A percentile compares a stretch with the other conserved stretches of the same genome.
Evolutionary conservation across 257 asterid genomes (phyloP).

Genomic region (Penstemon barbatus): DNA sequence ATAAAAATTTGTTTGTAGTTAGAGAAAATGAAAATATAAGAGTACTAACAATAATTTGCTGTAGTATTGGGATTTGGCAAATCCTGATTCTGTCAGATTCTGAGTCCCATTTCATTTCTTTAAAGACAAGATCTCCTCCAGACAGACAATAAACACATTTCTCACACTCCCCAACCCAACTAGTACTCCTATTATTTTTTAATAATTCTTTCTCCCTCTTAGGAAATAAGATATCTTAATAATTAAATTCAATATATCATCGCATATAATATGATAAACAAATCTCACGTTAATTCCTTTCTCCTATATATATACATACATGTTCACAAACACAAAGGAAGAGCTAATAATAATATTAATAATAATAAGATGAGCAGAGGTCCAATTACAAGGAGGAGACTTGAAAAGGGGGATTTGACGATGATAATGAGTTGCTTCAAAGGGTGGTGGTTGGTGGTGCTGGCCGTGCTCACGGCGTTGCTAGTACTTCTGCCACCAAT

Average conservation of each 20-base stretch:
- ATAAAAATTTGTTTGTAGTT: too few species aligned
- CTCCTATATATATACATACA: background rate
- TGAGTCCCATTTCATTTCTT: background rate
- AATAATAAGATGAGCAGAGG: slow-evolving; percentile 11
- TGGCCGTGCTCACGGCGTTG: slow-evolving; percentile 35
- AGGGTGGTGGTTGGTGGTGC: slow-evolving; percentile 43
- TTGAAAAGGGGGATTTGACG: slow-evolving; percentile 14
- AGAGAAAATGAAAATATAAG: background rate
- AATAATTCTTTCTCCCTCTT: background rate
- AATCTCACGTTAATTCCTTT: too few species aligned
- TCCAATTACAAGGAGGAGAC: slow-evolving; percentile 20
- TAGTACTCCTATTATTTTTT: background rate
- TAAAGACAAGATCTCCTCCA: slow-evolving; percentile 34
- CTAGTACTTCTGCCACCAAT: slow-evolving; percentile 47
- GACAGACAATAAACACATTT: slow-evolving; percentile 24
- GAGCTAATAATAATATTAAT: too few species aligned
- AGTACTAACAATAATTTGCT: slow-evolving; percentile 1
- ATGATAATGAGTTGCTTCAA: slow-evolving; percentile 25
- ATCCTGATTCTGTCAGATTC: slow-evolving; percentile 49
- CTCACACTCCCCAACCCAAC: slow-evolving; percentile 16
- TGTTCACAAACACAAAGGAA: background rate
- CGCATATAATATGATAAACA: background rate
- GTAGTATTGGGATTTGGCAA: slow-evolving; percentile 35
- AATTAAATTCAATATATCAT: background rate
- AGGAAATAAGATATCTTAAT: background rate